Conservation (phyloP, 2,329 filamentous ascomycete species). For the Ophiostoma sp. region DNA sequence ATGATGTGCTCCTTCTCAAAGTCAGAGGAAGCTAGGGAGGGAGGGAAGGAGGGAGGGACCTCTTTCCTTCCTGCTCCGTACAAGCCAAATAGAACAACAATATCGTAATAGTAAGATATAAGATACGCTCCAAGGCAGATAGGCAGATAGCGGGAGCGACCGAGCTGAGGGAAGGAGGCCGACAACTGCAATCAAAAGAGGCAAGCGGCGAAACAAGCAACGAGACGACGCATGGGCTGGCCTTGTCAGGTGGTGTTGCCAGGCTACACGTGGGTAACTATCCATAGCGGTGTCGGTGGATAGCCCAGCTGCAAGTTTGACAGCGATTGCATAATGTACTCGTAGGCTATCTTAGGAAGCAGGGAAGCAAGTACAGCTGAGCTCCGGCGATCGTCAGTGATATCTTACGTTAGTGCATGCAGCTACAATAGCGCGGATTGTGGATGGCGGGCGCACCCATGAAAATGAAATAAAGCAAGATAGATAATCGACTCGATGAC, state of each 20-base stretch:
- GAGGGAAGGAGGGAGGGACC: neutral
- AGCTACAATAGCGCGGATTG: neutral
- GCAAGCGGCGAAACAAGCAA: neutral
- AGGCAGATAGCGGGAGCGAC: neutral
- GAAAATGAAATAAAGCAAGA: neutral
- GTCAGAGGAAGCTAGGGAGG: neutral
- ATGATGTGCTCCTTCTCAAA: neutral
- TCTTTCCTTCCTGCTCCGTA: neutral
- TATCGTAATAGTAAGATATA: too few relatives aligned
- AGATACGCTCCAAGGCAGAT: too few relatives aligned
- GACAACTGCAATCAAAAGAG: neutral
- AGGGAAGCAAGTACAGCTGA: neutral
- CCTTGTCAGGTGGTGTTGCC: neutral
- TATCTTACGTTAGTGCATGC: neutral
- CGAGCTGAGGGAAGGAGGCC: too few relatives aligned
- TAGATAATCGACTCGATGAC: too few relatives aligned
- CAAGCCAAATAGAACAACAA: too few relatives aligned
- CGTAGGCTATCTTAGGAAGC: too few relatives aligned
- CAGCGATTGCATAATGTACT: too few relatives aligned
- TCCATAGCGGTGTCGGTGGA: neutral
- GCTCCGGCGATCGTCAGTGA: neutral
- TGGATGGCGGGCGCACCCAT: neutral
- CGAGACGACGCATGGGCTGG: neutral
- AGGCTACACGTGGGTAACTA: conserved; percentile 4
- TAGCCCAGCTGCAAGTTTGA: neutral